Evolutionary conservation across 1,284 basidiomycete species (phyloP).

Genomic region (Ceratobasidium sp.): DNA sequence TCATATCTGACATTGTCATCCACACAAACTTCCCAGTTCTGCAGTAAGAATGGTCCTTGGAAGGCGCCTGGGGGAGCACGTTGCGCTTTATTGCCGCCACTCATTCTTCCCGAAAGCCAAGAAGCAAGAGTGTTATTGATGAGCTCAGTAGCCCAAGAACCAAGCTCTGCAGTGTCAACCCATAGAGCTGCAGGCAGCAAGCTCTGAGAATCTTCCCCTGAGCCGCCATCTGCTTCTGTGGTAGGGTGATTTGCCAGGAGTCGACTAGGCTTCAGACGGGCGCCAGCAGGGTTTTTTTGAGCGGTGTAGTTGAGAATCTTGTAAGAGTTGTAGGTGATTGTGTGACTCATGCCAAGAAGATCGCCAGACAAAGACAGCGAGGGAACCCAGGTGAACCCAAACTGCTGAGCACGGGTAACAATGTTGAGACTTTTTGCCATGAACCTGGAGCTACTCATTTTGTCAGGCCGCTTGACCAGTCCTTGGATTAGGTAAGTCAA

Average conservation of each 20-base stretch:
- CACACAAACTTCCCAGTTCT: not conserved
- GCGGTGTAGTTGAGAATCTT: slow-evolving; percentile 2
- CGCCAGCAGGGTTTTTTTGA: slow-evolving; percentile 27
- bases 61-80: not conserved
- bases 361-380: not conserved
- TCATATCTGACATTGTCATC: not conserved
- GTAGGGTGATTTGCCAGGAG: too few species aligned
- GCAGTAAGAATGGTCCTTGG: not conserved
- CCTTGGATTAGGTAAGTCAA: slow-evolving; percentile 20
- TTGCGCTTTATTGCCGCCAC: not conserved
- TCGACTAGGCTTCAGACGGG: not conserved
- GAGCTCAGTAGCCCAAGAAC: not conserved
- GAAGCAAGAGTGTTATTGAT: not conserved
- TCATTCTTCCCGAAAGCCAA: not conserved
- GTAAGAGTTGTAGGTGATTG: not conserved
- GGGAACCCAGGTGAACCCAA: not conserved
- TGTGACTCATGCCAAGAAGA: not conserved
- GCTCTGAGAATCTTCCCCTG: not conserved
- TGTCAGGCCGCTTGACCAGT: slow-evolving; percentile 27
- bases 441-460: slow-evolving; percentile 7
- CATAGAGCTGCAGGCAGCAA: too few species aligned
- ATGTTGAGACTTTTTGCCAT: slow-evolving; percentile 8
- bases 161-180: too few species aligned
- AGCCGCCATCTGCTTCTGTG: too few species aligned
- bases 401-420: not conserved